Evolutionary conservation across 2,329 filamentous ascomycete species (phyloP), one percentile per base, ranked within the genome.

Genomic region (Xylariaceae sp.): DNA sequence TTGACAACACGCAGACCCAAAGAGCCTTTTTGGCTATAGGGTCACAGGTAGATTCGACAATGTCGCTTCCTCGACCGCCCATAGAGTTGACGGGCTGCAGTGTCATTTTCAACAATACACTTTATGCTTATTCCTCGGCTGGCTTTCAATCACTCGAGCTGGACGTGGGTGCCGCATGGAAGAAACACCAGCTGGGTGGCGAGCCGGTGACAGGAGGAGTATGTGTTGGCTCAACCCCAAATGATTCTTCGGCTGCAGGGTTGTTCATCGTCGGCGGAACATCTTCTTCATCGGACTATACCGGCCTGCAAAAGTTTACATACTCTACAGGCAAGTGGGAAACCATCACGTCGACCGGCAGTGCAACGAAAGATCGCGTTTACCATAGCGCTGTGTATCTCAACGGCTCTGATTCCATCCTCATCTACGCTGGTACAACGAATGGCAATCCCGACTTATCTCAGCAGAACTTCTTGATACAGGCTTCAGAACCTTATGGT

Each of bases 231-330:
- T 85, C 84, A 36, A 81, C 78, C 19, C 78, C 86, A 18, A 78
- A 78, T 17, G 78, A 88, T 57, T 66, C 77, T 16, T 73, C 76
- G 39, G 72, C 81, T 47, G 78, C 86, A 5, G 87, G 80, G 22
- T 77, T 97, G 31, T 96, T 87, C 66, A 79, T 97, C 43, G 83
- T 97, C 36, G 93, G 93, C 61, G 93, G 93, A 45, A 80, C 77
- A 40, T 75, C 77, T 22, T 68, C 66, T 52, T 72, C 77, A 14
- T 66, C 73, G 0, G 72, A 74, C 45, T 95, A 94, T 66, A 73
- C 81, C 10, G 93, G 93, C 11, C 69, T 97, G 47, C 92, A 96
- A 70, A 82, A 80, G 62, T 84, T 73, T 60, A 79, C 75, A 0
- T 84, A 80, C 53, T 67, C 77, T 19, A 79, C 78, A 11, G 73